Conservation (phyloP, 257 asterid species). For the Plantago elongata region DNA sequence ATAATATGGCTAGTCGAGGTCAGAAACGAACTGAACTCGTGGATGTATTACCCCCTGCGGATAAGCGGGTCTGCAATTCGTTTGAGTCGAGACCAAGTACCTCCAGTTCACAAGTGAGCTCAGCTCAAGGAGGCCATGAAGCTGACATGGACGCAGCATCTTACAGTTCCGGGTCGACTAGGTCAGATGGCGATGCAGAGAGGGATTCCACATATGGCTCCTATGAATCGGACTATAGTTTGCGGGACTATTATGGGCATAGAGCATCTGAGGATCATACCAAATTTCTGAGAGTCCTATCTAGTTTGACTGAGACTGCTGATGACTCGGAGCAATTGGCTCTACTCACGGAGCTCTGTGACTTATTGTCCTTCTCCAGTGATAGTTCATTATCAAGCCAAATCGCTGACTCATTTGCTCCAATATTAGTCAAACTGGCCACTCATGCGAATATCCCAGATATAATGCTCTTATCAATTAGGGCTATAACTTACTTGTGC, state of each 20-base stretch:
- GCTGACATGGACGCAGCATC: conserved; percentile 78
- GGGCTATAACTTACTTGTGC: conserved; percentile 90
- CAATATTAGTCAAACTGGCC: conserved; percentile 71
- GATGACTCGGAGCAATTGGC: conserved; percentile 80
- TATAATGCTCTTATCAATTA: conserved; percentile 75
- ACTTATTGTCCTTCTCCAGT: conserved; percentile 69
- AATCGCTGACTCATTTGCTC: conserved; percentile 74
- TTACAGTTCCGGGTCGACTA: conserved; percentile 69
- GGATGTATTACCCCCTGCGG: conserved; percentile 77
- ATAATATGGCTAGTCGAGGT: conserved; percentile 72
- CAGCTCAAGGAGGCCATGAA: conserved; percentile 49
- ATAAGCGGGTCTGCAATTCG: conserved; percentile 87
- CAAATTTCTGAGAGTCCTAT: conserved; percentile 53
- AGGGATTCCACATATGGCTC: conserved; percentile 72
- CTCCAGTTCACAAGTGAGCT: conserved; percentile 48
- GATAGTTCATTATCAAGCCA: conserved; percentile 72
- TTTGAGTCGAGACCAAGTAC: conserved; percentile 69
- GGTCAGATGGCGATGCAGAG: conserved; percentile 73
- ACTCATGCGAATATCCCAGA: conserved; percentile 62
- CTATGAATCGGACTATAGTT: conserved; percentile 65
- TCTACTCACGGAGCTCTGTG: conserved; percentile 88
- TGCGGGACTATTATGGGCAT: conserved; percentile 53
- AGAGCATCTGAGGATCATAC: conserved; percentile 50
- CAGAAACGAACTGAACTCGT: conserved; percentile 71
- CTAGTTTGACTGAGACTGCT: conserved; percentile 52